A percentile compares a stretch with the other conserved stretches of the same genome.
Conservation (phyloP, 129 eudicot genomes). For the Flaveria trinervia region DNA sequence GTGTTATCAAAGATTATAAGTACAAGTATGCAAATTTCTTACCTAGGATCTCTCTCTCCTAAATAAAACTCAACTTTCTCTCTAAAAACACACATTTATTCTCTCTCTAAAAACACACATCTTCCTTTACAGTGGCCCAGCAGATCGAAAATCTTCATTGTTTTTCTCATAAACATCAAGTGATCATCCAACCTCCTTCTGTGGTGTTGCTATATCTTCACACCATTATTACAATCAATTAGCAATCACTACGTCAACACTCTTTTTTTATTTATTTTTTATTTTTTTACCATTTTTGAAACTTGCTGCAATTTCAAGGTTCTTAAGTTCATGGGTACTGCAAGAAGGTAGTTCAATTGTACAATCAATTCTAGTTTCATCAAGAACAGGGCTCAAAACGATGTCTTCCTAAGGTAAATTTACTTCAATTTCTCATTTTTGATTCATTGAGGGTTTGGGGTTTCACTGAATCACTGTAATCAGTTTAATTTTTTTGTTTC, state of each 20-base stretch:
- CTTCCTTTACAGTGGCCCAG: slow-evolving; percentile 54
- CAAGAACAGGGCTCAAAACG: slow-evolving; percentile 42
- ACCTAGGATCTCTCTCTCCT: slow-evolving; percentile 78
- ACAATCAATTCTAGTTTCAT: slow-evolving; percentile 43
- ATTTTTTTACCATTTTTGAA: background rate
- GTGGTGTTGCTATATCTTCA: slow-evolving; percentile 52
- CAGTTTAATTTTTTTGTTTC: background rate
- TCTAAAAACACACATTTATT: slow-evolving; percentile 18
- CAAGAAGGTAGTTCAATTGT: slow-evolving; percentile 43
- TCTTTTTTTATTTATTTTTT: no score
- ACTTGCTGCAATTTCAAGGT: slow-evolving; percentile 37
- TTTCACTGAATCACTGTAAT: background rate
- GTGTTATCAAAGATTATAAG: background rate
- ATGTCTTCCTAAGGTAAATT: slow-evolving; percentile 86
- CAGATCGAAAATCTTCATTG: slow-evolving; percentile 66
- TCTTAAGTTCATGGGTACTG: slow-evolving; percentile 31
- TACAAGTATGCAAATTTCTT: slow-evolving; percentile 69
- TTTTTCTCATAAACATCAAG: slow-evolving; percentile 33
- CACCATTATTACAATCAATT: slow-evolving; percentile 11
- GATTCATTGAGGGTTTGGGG: slow-evolving; percentile 34
- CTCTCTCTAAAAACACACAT: slow-evolving; percentile 5
- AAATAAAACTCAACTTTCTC: slow-evolving; percentile 37
- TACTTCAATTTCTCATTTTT: slow-evolving; percentile 18
- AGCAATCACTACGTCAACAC: background rate
- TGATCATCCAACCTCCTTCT: slow-evolving; percentile 77